A percentile compares a stretch with the other conserved stretches of the same genome.
These are phyloP conservation scores for Biscutella laevigata DNA, from an alignment of 441 rosid genomes.

Conservation along the genomic window DNA sequence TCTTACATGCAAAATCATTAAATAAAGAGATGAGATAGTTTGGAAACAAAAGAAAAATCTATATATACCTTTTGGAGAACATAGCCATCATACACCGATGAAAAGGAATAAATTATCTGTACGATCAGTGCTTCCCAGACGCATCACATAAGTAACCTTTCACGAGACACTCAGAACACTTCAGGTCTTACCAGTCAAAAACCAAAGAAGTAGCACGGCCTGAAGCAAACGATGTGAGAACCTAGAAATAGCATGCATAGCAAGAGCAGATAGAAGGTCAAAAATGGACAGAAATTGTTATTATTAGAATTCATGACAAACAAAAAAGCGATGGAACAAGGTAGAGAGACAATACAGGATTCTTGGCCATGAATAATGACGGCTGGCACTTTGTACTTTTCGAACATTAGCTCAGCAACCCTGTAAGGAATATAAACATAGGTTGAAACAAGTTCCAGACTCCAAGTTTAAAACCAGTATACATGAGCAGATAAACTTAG, in stretches of 20 bases:
- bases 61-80: constrained; percentile 83
- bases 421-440: constrained; percentile 40
- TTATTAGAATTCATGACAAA: background rate
- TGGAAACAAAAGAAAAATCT: background rate
- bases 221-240: constrained; percentile 90
- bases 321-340: background rate
- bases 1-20: background rate
- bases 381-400: constrained; percentile 86
- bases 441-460: background rate
- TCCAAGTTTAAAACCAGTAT: no score
- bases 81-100: constrained; percentile 94
- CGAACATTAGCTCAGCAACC: constrained; percentile 90
- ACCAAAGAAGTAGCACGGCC: constrained; percentile 93
- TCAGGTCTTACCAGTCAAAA: constrained; percentile 64
- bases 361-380: constrained; percentile 79
- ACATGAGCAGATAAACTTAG: no score
- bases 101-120: constrained; percentile 3
- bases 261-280: background rate
- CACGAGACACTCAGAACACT: background rate
- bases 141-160: background rate
- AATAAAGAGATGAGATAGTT: background rate
- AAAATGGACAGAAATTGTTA: background rate
- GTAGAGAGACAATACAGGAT: constrained; percentile 54
- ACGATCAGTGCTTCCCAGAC: background rate
- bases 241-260: constrained; percentile 45